Evolutionary conservation across 2,329 filamentous ascomycete genomes (phyloP).

Genomic region (Beauveria caledonica): DNA sequence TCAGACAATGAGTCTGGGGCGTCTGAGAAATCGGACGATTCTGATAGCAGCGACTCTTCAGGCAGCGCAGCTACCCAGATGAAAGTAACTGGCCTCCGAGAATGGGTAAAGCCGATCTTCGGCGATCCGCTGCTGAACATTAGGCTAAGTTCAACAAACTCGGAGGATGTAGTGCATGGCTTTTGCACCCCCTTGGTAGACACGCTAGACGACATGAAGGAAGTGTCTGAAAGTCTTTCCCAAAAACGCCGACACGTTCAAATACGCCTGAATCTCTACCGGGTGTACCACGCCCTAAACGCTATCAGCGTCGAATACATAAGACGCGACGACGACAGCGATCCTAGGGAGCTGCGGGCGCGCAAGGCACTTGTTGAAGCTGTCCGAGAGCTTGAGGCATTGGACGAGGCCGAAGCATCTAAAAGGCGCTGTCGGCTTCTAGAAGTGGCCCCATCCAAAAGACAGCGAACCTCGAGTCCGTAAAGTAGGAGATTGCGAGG

Average conservation of each 20-base stretch:
- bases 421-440: slow-evolving; percentile 28
- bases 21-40: background rate
- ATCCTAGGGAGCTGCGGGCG: slow-evolving; percentile 42
- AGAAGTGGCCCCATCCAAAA: slow-evolving; percentile 38
- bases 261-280: slow-evolving; percentile 46
- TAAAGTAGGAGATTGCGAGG: background rate
- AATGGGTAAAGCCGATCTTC: slow-evolving; percentile 52
- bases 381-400: slow-evolving; percentile 36
- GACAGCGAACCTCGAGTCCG: slow-evolving; percentile 19
- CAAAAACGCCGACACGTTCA: slow-evolving; percentile 35
- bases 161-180: slow-evolving; percentile 38
- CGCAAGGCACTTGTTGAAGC: slow-evolving; percentile 41
- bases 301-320: slow-evolving; percentile 48
- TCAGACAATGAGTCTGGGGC: background rate
- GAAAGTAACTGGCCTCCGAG: slow-evolving; percentile 41
- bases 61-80: slow-evolving; percentile 15
- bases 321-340: slow-evolving; percentile 39
- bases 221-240: slow-evolving; percentile 22
- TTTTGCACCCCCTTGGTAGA: slow-evolving; percentile 26
- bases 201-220: slow-evolving; percentile 5
- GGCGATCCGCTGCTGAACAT: slow-evolving; percentile 50
- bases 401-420: slow-evolving; percentile 24
- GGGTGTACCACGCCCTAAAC: slow-evolving; percentile 47
- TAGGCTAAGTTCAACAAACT: slow-evolving; percentile 38
- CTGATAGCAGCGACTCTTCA: background rate